phyloP scores from a whole-genome alignment of 2,329 filamentous ascomycete species.

The Exophiala xenobiotica region DNA sequence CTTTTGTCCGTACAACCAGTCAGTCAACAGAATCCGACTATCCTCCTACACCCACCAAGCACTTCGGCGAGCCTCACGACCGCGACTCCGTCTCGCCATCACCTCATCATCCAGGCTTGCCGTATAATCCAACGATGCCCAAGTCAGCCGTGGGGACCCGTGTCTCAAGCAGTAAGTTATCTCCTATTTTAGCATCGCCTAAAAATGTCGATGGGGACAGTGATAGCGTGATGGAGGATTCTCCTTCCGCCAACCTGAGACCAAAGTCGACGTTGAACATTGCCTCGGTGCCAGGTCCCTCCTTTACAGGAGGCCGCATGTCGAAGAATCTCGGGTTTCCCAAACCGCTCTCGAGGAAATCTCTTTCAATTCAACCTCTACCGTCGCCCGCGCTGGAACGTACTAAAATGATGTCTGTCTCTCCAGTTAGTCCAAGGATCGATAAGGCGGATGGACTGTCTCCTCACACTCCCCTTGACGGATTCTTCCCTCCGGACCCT shows the following conservation, averaged over 20 bases:
- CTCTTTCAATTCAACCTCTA: constrained; percentile 30
- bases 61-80: constrained; percentile 15
- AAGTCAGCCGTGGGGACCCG: constrained; percentile 17
- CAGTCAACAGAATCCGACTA: constrained; percentile 68
- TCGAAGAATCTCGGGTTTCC: constrained; percentile 43
- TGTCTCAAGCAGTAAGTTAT: constrained; percentile 40
- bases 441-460: constrained; percentile 55
- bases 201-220: constrained; percentile 34
- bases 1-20: constrained; percentile 55
- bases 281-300: constrained; percentile 35
- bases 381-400: constrained; percentile 42
- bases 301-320: constrained; percentile 40
- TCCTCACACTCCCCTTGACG: constrained; percentile 77
- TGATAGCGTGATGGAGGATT: constrained; percentile 36
- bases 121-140: constrained; percentile 29
- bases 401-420: constrained; percentile 54
- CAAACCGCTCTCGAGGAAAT: constrained; percentile 42
- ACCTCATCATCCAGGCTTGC: constrained; percentile 22
- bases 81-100: constrained; percentile 29
- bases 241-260: constrained; percentile 34
- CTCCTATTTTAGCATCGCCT: constrained; percentile 33
- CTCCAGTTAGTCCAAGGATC: constrained; percentile 63
- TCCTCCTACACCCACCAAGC: constrained; percentile 93
- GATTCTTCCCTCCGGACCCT: constrained; percentile 72
- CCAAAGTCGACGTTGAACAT: constrained; percentile 37